Conservation (phyloP, 768 basidiomycete genomes). For the Russula abietina region DNA sequence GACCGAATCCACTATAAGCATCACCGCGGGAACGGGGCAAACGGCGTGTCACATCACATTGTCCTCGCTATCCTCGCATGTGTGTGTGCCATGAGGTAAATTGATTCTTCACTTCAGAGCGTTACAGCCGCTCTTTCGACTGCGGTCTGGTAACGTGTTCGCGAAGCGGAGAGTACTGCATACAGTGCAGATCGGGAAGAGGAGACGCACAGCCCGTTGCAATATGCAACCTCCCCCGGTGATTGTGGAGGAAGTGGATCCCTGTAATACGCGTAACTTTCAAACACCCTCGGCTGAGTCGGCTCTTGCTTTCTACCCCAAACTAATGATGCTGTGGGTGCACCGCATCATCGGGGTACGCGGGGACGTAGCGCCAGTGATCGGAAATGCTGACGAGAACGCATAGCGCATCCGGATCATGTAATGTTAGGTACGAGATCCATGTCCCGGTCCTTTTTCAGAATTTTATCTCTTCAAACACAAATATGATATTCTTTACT, state of each 20-base stretch:
- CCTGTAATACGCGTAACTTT: slow-evolving; percentile 35
- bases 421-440: not conserved
- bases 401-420: not conserved
- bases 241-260: slow-evolving; percentile 33
- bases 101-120: no score
- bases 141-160: not conserved
- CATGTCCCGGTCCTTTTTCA: not conserved
- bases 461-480: not conserved
- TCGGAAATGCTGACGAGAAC: not conserved
- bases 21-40: no score
- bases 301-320: not conserved
- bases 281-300: not conserved
- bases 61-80: no score
- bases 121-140: no score
- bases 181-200: slow-evolving; percentile 79
- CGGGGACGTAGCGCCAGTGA: no score
- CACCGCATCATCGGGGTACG: not conserved
- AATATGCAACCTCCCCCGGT: no score
- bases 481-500: slow-evolving; percentile 2
- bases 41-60: no score
- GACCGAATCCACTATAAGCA: no score
- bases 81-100: no score
- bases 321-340: not conserved
- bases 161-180: not conserved
- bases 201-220: slow-evolving; percentile 64